Base-by-base conservation (phyloP, 2,329 filamentous ascomycete species). In the Ophiostoma quercus region DNA sequence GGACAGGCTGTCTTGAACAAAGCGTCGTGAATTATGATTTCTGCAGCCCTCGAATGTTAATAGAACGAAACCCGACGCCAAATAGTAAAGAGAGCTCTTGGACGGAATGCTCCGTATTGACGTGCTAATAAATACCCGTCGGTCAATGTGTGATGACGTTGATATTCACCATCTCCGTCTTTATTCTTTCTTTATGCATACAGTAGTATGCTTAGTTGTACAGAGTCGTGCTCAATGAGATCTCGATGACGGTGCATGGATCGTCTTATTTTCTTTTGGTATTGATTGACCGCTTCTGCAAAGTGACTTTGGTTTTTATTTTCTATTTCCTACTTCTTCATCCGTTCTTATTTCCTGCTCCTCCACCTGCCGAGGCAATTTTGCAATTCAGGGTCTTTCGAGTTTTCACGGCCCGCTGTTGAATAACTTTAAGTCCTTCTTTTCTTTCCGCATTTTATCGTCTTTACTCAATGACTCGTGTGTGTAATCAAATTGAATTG, bases 71-170 rank as follows among this genome's bases (percentile, higher is more conserved):
- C 51, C 51, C 51, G 51, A 25, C 51, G 51, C 51, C 51, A 57
- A 57, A 7, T 47, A 19, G 6, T 43, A 19, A 6, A 16, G 16
- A 47, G 43, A n/a, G 43, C 16, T 19, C 5, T 14, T n/a, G 6
- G 43, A 32, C 25, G 57, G 57, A 29, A 62, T 32, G 25, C 57
- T 62, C 25, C 57, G 57, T 34, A 25, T 32, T 62, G 32, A 32
- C 25, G 57, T 62, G 57, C 25, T 62, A 62, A 62, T 62, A 62
- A 62, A 32, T 62, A 62, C 57, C 57, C 57, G 25, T 60, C 11
- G 3, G 12, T 60, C 11, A 11, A 57, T 25, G n/a, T 8, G 47
- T 22, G n/a, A 57, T 57, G 51, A 57, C 51, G 51, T 57, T 25
- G 51, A 25, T 22, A n/a, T n/a, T 43, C 41, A 14, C 12, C 41